Base-by-base conservation (phyloP, 108 stramenopile genomes). In the Cyclotella baltica region DNA sequence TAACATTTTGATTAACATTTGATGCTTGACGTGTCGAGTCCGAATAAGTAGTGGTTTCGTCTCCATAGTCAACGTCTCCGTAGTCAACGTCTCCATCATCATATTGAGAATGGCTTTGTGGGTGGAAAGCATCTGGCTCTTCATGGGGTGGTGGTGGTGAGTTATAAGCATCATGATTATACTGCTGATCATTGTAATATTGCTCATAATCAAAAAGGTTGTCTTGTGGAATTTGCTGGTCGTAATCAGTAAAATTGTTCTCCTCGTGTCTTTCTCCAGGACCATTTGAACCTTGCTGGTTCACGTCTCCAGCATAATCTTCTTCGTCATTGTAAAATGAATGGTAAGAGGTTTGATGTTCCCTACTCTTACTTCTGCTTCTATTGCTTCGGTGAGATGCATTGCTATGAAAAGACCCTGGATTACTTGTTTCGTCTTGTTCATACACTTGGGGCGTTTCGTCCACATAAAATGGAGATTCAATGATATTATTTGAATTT, bases 11-110 rank as follows among this genome's bases (percentile, higher is more conserved):
- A 25, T 62, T 63, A 55, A 53, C 30, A 46, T 83, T 83, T 16
- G 83, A 73, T 28, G 55, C 38, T 53, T 73, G 70, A 25, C 68
- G 67, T 37, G 83, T 77, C 18, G 56, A 61, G 23, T 67, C 68
- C 34, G 81, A 71, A 48, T 65, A 68, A 13, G 52, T 50, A 13
- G 78, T 71, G 43, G 43, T 62, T 50, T 71, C 70, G 48, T 78
- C 70, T 10, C 33, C 34, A 29, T 73, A 31, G 0, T 76, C 70
- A 62, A 72, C 70, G 13, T 70, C 65, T 43, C 64, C 48, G 48
- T 76, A 56, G 28, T 43, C 6, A 6, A 10, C 51, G 11, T 20
- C 51, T 52, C 19, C 4, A n/a, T n/a, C 51, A 52, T 52, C 4
- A 20, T 52, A n/a, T 19, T 52, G n/a, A 66, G 64, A 43, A n/a